These are phyloP conservation scores for Encephalitozoon romaleae DNA, from an alignment of 371 early-diverging fungal genomes.

Conservation along the genomic window DNA sequence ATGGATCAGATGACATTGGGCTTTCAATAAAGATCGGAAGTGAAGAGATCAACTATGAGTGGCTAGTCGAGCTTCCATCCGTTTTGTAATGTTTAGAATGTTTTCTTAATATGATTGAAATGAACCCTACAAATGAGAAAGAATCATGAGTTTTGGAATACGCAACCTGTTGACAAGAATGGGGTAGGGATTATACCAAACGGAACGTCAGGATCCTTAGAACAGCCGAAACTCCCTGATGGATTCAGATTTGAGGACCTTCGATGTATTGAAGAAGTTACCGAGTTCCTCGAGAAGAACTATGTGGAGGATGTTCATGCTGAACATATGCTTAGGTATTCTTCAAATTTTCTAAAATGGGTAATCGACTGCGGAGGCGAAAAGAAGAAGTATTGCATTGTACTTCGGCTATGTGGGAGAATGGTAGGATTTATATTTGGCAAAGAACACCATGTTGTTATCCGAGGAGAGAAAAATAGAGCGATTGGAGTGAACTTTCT, in stretches of 20 bases:
- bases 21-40: neutral
- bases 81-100: neutral
- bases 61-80: neutral
- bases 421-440: slow-evolving; percentile 60
- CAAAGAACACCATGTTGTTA: slow-evolving; percentile 28
- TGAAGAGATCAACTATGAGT: neutral
- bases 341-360: slow-evolving; percentile 45
- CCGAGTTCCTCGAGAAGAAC: slow-evolving; percentile 43
- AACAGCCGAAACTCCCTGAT: slow-evolving; percentile 29
- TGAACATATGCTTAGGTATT: slow-evolving; percentile 48
- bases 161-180: slow-evolving; percentile 50
- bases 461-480: slow-evolving; percentile 5
- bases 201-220: neutral
- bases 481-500: slow-evolving; percentile 80
- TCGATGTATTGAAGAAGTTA: slow-evolving; percentile 22
- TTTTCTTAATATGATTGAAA: neutral
- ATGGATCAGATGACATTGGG: neutral
- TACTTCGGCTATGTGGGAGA: slow-evolving; percentile 21
- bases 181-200: slow-evolving; percentile 2
- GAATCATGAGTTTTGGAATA: slow-evolving; percentile 53
- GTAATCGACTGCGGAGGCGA: slow-evolving; percentile 31
- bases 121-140: neutral
- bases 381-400: slow-evolving; percentile 47
- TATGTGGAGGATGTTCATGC: slow-evolving; percentile 50
- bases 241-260: slow-evolving; percentile 35